phyloP scores from a whole-genome alignment of 1,284 basidiomycete genomes.

The Melampsora americana region DNA sequence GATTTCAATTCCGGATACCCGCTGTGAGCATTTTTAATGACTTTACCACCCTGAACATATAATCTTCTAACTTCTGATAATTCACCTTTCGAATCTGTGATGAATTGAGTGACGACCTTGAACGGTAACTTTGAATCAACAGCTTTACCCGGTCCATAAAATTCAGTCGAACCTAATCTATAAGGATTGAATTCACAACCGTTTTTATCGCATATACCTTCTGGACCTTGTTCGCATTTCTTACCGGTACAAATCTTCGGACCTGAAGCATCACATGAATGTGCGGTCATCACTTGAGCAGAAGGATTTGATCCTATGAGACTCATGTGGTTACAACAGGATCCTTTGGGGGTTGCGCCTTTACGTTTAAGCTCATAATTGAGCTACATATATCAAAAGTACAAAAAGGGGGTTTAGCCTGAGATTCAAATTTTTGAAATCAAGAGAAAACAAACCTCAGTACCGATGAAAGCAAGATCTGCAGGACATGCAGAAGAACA shows the following conservation, averaged over 20 bases:
- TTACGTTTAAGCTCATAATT: constrained; percentile 46
- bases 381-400: constrained; percentile 54
- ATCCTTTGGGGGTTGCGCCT: constrained; percentile 57
- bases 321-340: constrained; percentile 58
- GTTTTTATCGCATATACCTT: constrained; percentile 4
- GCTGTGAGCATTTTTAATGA: too few species aligned
- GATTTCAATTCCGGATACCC: too few species aligned
- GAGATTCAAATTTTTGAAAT: neutral
- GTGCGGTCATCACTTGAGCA: constrained; percentile 12
- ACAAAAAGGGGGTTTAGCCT: constrained; percentile 46
- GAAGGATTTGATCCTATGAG: constrained; percentile 53
- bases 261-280: neutral
- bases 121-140: too few species aligned
- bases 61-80: too few species aligned
- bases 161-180: too few species aligned
- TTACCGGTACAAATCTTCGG: neutral
- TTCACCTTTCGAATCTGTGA: too few species aligned
- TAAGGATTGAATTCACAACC: too few species aligned
- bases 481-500: constrained; percentile 56
- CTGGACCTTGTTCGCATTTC: constrained; percentile 3
- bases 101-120: too few species aligned
- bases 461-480: constrained; percentile 62
- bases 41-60: too few species aligned
- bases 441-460: constrained; percentile 55
- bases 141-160: too few species aligned